Conservation (phyloP, 2,329 filamentous ascomycete genomes). For the Microcyclosporella mali region DNA sequence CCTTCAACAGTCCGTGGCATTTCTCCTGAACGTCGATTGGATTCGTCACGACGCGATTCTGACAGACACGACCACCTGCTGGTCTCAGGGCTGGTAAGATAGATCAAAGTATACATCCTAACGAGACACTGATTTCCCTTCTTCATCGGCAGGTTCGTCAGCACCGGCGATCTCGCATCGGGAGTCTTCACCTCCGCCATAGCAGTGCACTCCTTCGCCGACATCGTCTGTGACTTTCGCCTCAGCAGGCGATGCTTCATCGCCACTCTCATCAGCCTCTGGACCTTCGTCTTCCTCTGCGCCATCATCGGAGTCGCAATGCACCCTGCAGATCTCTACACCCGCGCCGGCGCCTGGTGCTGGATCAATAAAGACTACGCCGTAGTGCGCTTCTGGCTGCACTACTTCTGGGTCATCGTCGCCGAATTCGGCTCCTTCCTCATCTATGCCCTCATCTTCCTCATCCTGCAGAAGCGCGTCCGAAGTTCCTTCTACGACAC, state of each 20-base stretch:
- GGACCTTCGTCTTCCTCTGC: slow-evolving; percentile 55
- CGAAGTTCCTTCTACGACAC: slow-evolving; percentile 33
- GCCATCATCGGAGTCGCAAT: slow-evolving; percentile 46
- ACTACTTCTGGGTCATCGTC: slow-evolving; percentile 59
- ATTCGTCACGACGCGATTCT: slow-evolving; percentile 47
- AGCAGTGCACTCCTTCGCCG: slow-evolving; percentile 58
- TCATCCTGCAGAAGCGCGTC: slow-evolving; percentile 36
- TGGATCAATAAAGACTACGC: slow-evolving; percentile 54
- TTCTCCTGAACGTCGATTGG: slow-evolving; percentile 56
- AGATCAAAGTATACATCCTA: too few species aligned
- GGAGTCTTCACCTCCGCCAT: slow-evolving; percentile 61
- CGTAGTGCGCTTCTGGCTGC: slow-evolving; percentile 51
- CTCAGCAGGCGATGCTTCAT: slow-evolving; percentile 49
- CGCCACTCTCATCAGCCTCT: slow-evolving; percentile 42
- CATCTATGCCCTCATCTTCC: slow-evolving; percentile 42
- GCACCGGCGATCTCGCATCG: slow-evolving; percentile 57
- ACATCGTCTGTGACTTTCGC: slow-evolving; percentile 51
- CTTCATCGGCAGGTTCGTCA: slow-evolving; percentile 44
- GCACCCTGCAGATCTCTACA: slow-evolving; percentile 46
- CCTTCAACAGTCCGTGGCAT: slow-evolving; percentile 59
- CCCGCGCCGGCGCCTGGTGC: slow-evolving; percentile 61
- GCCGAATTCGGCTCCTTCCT: slow-evolving; percentile 47
- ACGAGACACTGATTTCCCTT: too few species aligned
- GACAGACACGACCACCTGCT: slow-evolving; percentile 50
- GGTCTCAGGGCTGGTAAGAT: slow-evolving; percentile 52